phyloP scores from a whole-genome alignment of 768 basidiomycete species.

The Chiua virens region DNA sequence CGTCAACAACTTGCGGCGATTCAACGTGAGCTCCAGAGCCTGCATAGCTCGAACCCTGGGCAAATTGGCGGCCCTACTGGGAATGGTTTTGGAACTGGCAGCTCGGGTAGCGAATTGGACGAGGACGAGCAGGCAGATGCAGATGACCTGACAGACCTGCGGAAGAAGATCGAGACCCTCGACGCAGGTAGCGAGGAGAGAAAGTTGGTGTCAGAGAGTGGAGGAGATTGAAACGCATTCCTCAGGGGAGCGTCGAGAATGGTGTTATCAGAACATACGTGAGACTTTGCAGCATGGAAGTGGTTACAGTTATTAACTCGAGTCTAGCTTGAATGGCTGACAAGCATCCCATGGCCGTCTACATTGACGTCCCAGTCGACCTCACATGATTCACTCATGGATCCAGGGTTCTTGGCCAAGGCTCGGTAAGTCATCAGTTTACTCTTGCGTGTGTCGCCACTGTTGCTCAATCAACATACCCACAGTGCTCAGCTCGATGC shows the following conservation, averaged over 20 bases:
- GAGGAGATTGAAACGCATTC: slow-evolving; percentile 83
- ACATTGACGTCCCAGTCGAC: slow-evolving; percentile 17
- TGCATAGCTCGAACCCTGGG: slow-evolving; percentile 39
- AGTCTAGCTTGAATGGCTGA: slow-evolving; percentile 79
- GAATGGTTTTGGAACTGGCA: slow-evolving; percentile 27
- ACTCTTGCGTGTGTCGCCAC: too few relatives aligned
- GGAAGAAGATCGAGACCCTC: slow-evolving; percentile 73
- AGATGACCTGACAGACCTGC: slow-evolving; percentile 74
- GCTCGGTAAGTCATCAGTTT: slow-evolving; percentile 48
- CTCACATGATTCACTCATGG: slow-evolving; percentile 40
- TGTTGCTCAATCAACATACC: background rate
- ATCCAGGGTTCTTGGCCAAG: slow-evolving; percentile 59
- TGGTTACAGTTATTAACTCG: slow-evolving; percentile 6
- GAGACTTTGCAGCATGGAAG: slow-evolving; percentile 26
- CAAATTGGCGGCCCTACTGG: slow-evolving; percentile 12
- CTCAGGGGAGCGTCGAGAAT: slow-evolving; percentile 86
- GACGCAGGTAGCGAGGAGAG: slow-evolving; percentile 74
- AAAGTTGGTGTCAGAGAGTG: slow-evolving; percentile 83
- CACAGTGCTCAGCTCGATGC: slow-evolving; percentile 68
- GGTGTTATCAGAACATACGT: slow-evolving; percentile 86
- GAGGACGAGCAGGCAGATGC: slow-evolving; percentile 81
- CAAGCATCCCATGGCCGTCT: slow-evolving; percentile 80
- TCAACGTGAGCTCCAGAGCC: slow-evolving; percentile 66
- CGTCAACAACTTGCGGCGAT: slow-evolving; percentile 82
- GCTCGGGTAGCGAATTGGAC: slow-evolving; percentile 53